A percentile compares a stretch with the other conserved stretches of the same genome.
Evolutionary conservation across 2,329 filamentous ascomycete species (phyloP).

Genomic region (Boeremia exigua): DNA sequence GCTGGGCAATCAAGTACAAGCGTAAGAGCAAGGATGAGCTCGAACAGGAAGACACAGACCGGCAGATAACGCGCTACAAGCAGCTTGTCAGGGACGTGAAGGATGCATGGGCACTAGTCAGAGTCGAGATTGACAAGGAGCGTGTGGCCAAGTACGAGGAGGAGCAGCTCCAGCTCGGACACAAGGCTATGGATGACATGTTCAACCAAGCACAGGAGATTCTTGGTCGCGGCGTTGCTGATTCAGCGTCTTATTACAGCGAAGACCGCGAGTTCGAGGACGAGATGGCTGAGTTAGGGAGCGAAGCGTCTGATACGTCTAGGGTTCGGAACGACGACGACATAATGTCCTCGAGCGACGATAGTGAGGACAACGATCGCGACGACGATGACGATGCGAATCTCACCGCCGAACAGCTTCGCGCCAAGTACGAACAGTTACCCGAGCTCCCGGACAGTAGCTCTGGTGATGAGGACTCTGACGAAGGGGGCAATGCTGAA

Average conservation of each 20-base stretch:
- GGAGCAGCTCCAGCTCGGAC: conserved; percentile 61
- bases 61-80: conserved; percentile 72
- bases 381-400: conserved; percentile 68
- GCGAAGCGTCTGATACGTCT: conserved; percentile 39
- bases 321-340: conserved; percentile 52
- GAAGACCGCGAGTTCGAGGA: conserved; percentile 50
- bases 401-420: conserved; percentile 72
- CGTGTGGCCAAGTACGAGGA: conserved; percentile 65
- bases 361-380: conserved; percentile 49
- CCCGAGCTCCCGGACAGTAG: conserved; percentile 54
- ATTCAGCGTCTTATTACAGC: conserved; percentile 47
- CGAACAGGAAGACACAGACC: conserved; percentile 74
- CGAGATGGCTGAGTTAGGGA: conserved; percentile 54
- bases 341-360: conserved; percentile 44
- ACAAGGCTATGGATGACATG: conserved; percentile 74
- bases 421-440: conserved; percentile 71
- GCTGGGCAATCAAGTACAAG: conserved; percentile 72
- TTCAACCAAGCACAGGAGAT: conserved; percentile 70
- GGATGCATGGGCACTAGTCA: conserved; percentile 65
- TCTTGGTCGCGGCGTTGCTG: conserved; percentile 40
- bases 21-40: conserved; percentile 70
- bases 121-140: conserved; percentile 62
- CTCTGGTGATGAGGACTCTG: conserved; percentile 35
- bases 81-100: conserved; percentile 70
- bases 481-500: conserved; percentile 45